A percentile compares a stretch with the other conserved stretches of the same genome.
phyloP scores from a whole-genome alignment of 1,284 basidiomycete species.

The Cystobasidium sp. region DNA sequence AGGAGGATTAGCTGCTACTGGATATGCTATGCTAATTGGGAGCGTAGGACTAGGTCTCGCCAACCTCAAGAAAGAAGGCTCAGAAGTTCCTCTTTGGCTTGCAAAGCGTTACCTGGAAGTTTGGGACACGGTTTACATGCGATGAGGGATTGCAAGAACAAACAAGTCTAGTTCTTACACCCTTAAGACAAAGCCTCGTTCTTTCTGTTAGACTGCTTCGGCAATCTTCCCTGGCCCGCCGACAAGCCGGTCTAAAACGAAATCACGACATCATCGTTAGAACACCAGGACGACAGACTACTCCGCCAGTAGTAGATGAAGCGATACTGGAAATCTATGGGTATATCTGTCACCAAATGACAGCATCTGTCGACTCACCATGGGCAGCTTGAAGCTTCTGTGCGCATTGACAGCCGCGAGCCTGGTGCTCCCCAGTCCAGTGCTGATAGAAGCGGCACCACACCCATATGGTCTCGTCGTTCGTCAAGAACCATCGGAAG shows the following conservation, averaged over 20 bases:
- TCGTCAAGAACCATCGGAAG: neutral
- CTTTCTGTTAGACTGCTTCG: neutral
- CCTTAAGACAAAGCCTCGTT: neutral
- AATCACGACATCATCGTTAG: constrained; percentile 1
- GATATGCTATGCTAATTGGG: constrained; percentile 25
- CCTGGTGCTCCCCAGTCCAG: neutral
- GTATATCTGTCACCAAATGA: neutral
- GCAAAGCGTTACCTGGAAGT: constrained; percentile 40
- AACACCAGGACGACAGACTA: neutral
- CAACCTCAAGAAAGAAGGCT: constrained; percentile 33
- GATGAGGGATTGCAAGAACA: neutral
- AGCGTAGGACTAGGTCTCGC: constrained; percentile 36
- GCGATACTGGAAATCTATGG: neutral
- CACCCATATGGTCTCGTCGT: neutral
- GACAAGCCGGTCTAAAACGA: constrained; percentile 1
- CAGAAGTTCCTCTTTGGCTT: constrained; percentile 39
- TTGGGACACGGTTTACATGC: constrained; percentile 15
- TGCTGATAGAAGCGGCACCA: neutral
- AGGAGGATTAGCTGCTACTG: constrained; percentile 1
- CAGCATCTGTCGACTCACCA: neutral
- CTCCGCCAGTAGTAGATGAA: neutral
- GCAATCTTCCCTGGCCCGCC: neutral
- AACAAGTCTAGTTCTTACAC: neutral
- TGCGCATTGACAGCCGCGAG: neutral
- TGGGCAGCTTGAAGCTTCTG: neutral